Evolutionary conservation across 805 yeast species (phyloP), one percentile per base, ranked within the genome.

Genomic region (Teunomyces lycoperdinae): DNA sequence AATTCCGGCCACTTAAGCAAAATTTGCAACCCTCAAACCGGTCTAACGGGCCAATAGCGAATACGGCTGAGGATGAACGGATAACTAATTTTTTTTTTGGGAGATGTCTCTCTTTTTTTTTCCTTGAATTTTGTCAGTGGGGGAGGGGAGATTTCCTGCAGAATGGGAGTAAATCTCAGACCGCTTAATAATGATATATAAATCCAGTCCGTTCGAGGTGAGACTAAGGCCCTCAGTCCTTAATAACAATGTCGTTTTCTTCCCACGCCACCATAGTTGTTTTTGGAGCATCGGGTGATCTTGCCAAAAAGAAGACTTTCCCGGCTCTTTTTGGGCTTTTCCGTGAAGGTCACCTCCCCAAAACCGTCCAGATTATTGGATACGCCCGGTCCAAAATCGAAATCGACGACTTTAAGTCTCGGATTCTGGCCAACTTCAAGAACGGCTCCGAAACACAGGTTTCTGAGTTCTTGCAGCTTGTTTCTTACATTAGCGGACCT

Each of bases 271-370:
- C 81, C 38, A 77, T 91, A 58, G 88, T 85, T 26, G 96, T 91
- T 28, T 87, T 90, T 59, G 97, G 97, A 45, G 97, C 97, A 39
- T 87, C 96, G 17, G 97, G 97, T 45, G 97, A 91, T 67, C 76
- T 91, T 55, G 96, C 97, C 47, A 89, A 89, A 74, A 91, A 91
- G 83, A 91, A 91, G 73, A 91, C 97, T 2, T 89, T 88, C 70
- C 95, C 95, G 8, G 92, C 94, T 3, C 69, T 87, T 16, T 87
- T 86, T 58, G 95, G 94, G 9, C 75, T 87, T 33, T 81, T 59
- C 58, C 57, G 66, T 34, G 75, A 91, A 64, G 96, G 95, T 35
- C 83, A 81, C 55, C 74, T 92, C 48, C 88, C 96, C 8, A 60
- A 71, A 9, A 66, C 83, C 27, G 83, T 87, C 33, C 81, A 81